Conservation (phyloP, 139 green algal species). For the Trebouxia sp. region DNA sequence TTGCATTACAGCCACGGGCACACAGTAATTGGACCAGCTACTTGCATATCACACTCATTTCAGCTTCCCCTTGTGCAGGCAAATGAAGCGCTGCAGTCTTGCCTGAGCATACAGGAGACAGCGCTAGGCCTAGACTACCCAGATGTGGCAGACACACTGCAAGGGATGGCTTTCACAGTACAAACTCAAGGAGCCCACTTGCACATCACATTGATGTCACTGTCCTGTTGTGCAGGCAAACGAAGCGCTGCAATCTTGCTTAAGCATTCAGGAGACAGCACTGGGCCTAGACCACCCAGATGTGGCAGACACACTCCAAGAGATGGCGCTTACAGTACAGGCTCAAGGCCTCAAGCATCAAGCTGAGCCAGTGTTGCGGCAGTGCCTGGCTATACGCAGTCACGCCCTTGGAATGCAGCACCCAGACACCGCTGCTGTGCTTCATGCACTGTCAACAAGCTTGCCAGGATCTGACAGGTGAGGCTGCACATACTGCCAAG, state of each 20-base stretch:
- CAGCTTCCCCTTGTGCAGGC: too few species aligned
- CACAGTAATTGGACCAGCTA: too few species aligned
- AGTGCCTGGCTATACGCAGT: slow-evolving; percentile 9
- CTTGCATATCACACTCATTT: too few species aligned
- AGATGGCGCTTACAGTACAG: neutral
- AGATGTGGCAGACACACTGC: too few species aligned
- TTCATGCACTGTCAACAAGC: neutral
- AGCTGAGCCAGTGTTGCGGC: slow-evolving; percentile 10
- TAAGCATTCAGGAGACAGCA: neutral
- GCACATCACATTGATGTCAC: too few species aligned
- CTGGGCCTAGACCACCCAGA: slow-evolving; percentile 1
- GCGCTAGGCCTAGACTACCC: neutral
- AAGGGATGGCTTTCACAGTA: too few species aligned
- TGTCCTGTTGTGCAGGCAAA: too few species aligned
- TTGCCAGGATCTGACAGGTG: neutral
- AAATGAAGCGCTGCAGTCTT: neutral
- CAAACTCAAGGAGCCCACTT: too few species aligned
- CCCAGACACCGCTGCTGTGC: slow-evolving; percentile 6
- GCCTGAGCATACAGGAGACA: slow-evolving; percentile 2
- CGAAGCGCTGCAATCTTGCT: neutral
- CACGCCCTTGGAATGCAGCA: slow-evolving; percentile 10
- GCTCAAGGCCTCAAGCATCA: neutral
- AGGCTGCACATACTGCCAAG: too few species aligned
- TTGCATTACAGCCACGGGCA: too few species aligned
- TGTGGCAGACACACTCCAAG: neutral